A percentile compares a stretch with the other conserved stretches of the same genome.
phyloP scores from a whole-genome alignment of 805 yeast species.

The Wickerhamiella slavikovae region DNA sequence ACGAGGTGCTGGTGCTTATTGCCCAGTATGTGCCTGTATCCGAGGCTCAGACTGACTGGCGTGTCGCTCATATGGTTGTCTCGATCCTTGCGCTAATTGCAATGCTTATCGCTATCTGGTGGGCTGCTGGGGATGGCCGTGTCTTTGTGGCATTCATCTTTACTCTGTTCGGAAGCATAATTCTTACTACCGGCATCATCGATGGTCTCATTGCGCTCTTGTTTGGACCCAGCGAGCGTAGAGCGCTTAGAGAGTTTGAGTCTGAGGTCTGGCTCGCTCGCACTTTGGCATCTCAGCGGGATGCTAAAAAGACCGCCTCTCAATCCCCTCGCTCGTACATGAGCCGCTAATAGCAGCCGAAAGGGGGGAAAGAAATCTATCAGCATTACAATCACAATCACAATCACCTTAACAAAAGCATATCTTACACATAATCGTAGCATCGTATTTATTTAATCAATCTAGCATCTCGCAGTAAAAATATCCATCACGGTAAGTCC shows the following conservation, averaged over 20 bases:
- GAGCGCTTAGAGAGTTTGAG: conserved; percentile 60
- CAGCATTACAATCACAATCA: no score
- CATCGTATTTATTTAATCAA: no score
- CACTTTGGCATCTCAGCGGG: neutral
- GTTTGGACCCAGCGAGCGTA: conserved; percentile 60
- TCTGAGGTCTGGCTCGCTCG: conserved; percentile 32
- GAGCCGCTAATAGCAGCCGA: no score
- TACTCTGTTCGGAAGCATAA: conserved; percentile 30
- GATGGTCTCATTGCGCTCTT: conserved; percentile 62
- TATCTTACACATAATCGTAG: no score
- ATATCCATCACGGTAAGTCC: no score
- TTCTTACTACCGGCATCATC: conserved; percentile 45
- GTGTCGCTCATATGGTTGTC: conserved; percentile 39
- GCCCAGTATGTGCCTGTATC: conserved; percentile 31
- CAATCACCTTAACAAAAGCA: no score
- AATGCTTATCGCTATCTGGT: conserved; percentile 32
- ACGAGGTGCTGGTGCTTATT: conserved; percentile 29
- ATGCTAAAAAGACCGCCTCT: neutral
- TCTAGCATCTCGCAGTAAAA: no score
- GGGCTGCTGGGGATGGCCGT: conserved; percentile 31
- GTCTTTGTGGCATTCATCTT: conserved; percentile 52
- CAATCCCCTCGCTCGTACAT: neutral
- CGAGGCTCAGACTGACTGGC: conserved; percentile 39
- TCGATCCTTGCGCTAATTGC: conserved; percentile 34
- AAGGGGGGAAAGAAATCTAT: no score